These are phyloP conservation scores for Mortierella antarctica DNA, from an alignment of 192 early-diverging fungal genomes.

Conservation along the genomic window DNA sequence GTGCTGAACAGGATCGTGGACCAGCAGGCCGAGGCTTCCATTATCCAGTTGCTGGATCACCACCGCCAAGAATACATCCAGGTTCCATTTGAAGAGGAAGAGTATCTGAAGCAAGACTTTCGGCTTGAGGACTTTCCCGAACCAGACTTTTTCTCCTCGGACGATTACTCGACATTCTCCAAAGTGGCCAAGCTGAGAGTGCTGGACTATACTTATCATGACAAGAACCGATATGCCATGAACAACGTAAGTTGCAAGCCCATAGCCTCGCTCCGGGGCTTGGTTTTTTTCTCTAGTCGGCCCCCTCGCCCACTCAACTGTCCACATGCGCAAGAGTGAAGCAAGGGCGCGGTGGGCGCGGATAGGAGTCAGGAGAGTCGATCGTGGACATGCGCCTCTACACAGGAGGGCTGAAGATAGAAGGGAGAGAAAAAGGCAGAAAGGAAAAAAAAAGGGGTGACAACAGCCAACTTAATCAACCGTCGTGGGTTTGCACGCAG, in stretches of 20 bases:
- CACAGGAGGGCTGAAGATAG: conserved; percentile 1
- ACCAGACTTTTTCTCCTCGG: conserved; percentile 70
- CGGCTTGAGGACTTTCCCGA: conserved; percentile 70
- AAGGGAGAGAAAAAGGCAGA: background rate
- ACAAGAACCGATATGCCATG: conserved; percentile 75
- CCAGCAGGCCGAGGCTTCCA: conserved; percentile 61
- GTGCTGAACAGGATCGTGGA: conserved; percentile 72
- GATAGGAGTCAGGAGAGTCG: too few relatives aligned
- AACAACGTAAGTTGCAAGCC: conserved; percentile 64
- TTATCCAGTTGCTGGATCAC: conserved; percentile 62
- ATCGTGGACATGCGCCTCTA: too few relatives aligned
- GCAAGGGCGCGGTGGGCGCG: too few relatives aligned
- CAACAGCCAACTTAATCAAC: too few relatives aligned
- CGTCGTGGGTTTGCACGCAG: too few relatives aligned
- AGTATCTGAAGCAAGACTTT: conserved; percentile 68
- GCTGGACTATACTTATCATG: conserved; percentile 71
- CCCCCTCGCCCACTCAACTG: too few relatives aligned
- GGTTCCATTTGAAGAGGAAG: conserved; percentile 63
- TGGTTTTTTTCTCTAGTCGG: too few relatives aligned
- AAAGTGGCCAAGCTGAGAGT: conserved; percentile 69
- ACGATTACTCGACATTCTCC: conserved; percentile 66
- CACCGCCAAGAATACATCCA: conserved; percentile 66
- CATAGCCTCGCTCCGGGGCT: too few relatives aligned
- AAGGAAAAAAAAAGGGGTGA: conserved; percentile 5
- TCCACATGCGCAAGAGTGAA: too few relatives aligned